phyloP scores from a whole-genome alignment of 1,139 yeast genomes.

The Magnusiomyces tetraspermus region DNA sequence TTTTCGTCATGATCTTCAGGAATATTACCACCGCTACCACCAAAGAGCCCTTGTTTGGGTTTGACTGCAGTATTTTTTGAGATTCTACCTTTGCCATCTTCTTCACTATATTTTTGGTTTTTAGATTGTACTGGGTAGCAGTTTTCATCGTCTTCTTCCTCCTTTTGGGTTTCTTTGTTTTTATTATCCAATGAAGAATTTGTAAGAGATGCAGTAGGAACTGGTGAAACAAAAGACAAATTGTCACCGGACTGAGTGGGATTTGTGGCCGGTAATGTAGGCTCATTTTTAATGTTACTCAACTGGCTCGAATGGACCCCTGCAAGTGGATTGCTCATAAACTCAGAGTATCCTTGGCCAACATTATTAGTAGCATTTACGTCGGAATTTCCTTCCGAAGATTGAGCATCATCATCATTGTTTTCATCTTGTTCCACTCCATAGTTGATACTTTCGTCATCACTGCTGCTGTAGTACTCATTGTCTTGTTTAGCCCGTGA shows the following conservation, averaged over 20 bases:
- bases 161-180: no score
- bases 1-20: not conserved
- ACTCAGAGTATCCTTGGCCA: not conserved
- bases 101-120: not conserved
- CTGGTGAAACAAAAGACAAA: no score
- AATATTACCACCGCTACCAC: not conserved
- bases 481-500: no score
- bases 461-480: no score
- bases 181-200: no score
- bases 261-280: no score
- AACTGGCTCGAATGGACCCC: not conserved
- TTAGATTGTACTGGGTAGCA: not conserved
- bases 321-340: not conserved
- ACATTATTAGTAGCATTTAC: no score
- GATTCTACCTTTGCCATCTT: not conserved
- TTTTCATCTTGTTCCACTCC: not conserved
- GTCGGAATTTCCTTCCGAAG: no score
- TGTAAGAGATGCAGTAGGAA: no score
- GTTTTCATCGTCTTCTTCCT: not conserved
- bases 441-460: not conserved
- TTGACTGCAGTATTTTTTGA: not conserved
- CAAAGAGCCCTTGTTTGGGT: slow-evolving; percentile 1
- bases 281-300: no score
- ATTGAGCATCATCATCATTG: not conserved
- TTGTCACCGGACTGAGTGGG: no score